Evolutionary conservation across 2,329 filamentous ascomycete genomes (phyloP).

Genomic region (Colletotrichum lindemuthianum): DNA sequence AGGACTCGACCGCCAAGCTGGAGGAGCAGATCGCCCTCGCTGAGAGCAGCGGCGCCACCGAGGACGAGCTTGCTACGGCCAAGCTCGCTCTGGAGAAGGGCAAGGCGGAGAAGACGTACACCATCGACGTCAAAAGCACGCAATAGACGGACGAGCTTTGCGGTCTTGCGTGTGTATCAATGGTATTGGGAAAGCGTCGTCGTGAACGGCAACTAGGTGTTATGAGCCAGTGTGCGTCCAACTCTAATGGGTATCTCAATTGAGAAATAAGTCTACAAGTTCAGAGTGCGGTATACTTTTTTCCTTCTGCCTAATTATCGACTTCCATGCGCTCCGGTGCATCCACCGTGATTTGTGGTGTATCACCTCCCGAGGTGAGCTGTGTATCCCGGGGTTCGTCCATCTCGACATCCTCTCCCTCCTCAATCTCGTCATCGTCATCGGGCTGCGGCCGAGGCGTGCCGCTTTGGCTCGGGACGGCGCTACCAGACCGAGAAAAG

Average conservation of each 20-base stretch:
- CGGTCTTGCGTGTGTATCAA: not conserved
- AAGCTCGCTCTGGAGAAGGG: constrained; percentile 63
- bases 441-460: constrained; percentile 46
- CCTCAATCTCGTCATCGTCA: constrained; percentile 48
- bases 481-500: constrained; percentile 50
- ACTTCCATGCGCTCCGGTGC: constrained; percentile 71
- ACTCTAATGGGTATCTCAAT: constrained; percentile 34
- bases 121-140: constrained; percentile 7
- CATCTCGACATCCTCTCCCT: constrained; percentile 69
- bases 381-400: constrained; percentile 55
- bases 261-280: constrained; percentile 21
- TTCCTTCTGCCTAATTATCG: constrained; percentile 47
- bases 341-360: constrained; percentile 61
- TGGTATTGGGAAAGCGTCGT: constrained; percentile 13
- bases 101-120: constrained; percentile 48
- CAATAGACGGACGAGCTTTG: not conserved
- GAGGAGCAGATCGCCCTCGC: constrained; percentile 79
- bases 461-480: constrained; percentile 49
- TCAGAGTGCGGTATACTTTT: not conserved
- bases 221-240: not conserved
- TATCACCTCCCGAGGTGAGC: constrained; percentile 51
- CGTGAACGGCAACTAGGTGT: not conserved
- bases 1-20: constrained; percentile 75
- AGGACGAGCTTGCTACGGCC: constrained; percentile 65
- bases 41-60: constrained; percentile 56